These are phyloP conservation scores for Leucosporidium creatinivorum DNA, from an alignment of 768 basidiomycete genomes.

Conservation along the genomic window DNA sequence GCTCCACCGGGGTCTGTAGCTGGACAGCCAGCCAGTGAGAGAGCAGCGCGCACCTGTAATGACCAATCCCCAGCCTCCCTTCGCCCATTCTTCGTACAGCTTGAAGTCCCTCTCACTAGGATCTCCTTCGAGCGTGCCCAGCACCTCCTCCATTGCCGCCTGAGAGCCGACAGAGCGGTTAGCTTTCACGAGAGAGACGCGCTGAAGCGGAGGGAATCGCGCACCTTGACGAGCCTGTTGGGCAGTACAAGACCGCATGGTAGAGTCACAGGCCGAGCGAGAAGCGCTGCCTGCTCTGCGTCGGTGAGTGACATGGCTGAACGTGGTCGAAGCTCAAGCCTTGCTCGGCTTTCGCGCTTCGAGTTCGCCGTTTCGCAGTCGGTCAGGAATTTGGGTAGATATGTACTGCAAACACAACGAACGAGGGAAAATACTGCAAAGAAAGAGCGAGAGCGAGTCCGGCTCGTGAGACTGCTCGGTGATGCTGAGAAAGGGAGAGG, in stretches of 20 bases:
- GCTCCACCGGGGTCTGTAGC: background rate
- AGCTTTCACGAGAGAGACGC: background rate
- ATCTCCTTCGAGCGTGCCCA: conserved; percentile 56
- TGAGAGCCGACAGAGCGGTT: conserved; percentile 38
- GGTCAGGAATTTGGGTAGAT: too few relatives aligned
- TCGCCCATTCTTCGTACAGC: conserved; percentile 69
- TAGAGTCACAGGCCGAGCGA: background rate
- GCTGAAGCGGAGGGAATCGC: conserved; percentile 3
- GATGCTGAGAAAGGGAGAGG: too few relatives aligned
- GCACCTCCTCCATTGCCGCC: conserved; percentile 87
- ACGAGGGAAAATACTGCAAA: too few relatives aligned
- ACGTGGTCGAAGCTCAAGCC: too few relatives aligned
- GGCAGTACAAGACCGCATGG: conserved; percentile 35
- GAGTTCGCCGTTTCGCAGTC: too few relatives aligned
- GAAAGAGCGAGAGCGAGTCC: too few relatives aligned
- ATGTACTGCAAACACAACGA: too few relatives aligned
- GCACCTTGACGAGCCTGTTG: conserved; percentile 51
- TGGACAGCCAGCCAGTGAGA: background rate
- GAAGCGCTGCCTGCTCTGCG: background rate
- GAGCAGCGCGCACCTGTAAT: conserved; percentile 54
- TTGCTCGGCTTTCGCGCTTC: too few relatives aligned
- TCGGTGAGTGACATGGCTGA: too few relatives aligned
- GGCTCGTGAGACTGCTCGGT: too few relatives aligned
- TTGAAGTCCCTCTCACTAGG: conserved; percentile 59
- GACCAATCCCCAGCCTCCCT: conserved; percentile 76